Evolutionary conservation across 1,284 basidiomycete genomes (phyloP).

Genomic region (Sporisorium scitamineum): DNA sequence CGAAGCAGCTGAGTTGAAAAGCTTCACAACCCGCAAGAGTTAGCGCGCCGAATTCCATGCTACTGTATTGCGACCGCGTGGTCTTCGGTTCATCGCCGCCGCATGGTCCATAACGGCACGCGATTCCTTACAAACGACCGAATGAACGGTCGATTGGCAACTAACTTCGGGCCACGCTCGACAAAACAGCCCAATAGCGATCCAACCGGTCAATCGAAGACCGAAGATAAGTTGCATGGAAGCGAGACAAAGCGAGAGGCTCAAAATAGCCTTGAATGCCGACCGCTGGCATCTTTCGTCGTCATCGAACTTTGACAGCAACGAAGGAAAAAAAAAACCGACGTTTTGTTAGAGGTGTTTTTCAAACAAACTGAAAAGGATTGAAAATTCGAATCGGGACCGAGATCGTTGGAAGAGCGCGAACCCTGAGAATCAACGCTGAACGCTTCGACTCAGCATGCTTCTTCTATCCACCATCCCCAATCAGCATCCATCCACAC

Average conservation of each 20-base stretch:
- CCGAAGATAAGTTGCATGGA: neutral
- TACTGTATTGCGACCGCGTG: conserved; percentile 9
- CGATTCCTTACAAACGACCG: neutral
- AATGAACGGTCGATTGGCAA: no score
- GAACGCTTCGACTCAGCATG: neutral
- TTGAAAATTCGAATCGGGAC: conserved; percentile 16
- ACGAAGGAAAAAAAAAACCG: neutral
- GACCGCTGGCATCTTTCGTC: neutral
- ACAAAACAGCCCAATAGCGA: neutral
- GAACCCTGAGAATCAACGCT: conserved; percentile 2
- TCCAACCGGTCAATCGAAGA: neutral
- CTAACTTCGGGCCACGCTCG: neutral
- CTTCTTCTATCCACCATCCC: neutral
- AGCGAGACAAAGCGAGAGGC: neutral
- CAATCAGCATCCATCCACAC: conserved; percentile 1
- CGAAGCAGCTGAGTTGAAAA: conserved; percentile 8
- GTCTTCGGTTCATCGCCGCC: neutral
- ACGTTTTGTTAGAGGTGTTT: neutral
- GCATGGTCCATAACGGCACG: neutral
- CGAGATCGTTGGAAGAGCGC: conserved; percentile 11
- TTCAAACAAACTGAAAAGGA: no score
- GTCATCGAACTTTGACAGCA: conserved; percentile 1
- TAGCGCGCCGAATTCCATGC: neutral
- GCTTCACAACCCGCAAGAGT: conserved; percentile 3
- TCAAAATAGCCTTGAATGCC: neutral